These are phyloP conservation scores for Aspergillus asperescens DNA, from an alignment of 495 filamentous ascomycete species.

Conservation along the genomic window DNA sequence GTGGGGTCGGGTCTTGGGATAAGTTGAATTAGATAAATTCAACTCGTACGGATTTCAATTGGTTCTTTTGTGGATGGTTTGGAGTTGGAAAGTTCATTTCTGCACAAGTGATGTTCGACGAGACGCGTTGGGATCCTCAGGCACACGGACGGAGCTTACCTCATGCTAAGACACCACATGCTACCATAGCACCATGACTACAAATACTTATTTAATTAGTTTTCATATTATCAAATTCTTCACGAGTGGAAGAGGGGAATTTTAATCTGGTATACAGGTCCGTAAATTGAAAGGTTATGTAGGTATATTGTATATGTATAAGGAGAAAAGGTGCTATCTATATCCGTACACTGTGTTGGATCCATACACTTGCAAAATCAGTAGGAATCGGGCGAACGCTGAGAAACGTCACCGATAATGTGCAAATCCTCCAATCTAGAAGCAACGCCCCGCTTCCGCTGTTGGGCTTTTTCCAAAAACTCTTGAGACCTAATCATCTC, in stretches of 20 bases:
- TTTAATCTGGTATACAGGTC: too few relatives aligned
- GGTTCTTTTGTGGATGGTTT: neutral
- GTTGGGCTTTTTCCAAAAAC: conserved; percentile 34
- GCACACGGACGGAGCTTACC: conserved; percentile 23
- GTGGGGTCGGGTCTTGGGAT: neutral
- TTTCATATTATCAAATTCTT: neutral
- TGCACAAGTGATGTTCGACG: neutral
- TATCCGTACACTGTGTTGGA: too few relatives aligned
- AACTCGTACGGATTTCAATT: neutral
- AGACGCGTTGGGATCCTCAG: conserved; percentile 16
- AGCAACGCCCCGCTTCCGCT: conserved; percentile 32
- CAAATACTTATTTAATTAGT: neutral
- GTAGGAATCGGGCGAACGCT: conserved; percentile 47
- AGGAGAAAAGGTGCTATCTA: too few relatives aligned
- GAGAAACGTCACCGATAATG: conserved; percentile 22
- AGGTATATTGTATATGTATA: neutral
- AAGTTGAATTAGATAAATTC: neutral
- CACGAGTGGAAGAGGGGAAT: too few relatives aligned
- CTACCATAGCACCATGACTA: neutral
- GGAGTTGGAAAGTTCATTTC: neutral
- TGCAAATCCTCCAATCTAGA: conserved; percentile 31
- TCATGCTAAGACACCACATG: conserved; percentile 1
- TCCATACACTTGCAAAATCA: too few relatives aligned
- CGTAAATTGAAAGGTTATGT: too few relatives aligned
- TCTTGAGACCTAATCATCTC: conserved; percentile 32